Percentiles rank a stretch among this genome's conserved stretches.
phyloP scores from a whole-genome alignment of 257 asterid species.

The Ligustrum vulgare region DNA sequence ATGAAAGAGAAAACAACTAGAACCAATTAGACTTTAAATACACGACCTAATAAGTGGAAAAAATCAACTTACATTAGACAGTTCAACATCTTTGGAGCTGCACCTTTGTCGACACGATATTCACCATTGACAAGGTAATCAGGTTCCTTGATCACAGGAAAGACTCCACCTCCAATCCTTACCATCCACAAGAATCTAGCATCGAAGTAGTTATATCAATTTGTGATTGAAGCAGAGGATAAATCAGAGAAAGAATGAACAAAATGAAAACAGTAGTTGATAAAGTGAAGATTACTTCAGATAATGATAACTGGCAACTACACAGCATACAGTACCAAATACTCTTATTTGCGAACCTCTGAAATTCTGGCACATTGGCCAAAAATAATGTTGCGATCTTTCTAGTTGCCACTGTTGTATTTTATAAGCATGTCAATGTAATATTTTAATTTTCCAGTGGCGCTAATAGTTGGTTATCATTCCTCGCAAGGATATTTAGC shows the following conservation, averaged over 20 bases:
- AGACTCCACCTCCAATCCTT: slow-evolving; percentile 97
- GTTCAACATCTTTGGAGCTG: slow-evolving; percentile 96
- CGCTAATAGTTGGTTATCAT: not conserved
- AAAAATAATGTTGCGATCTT: not conserved
- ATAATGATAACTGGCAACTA: not conserved
- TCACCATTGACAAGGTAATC: slow-evolving; percentile 99
- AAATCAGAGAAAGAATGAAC: not conserved
- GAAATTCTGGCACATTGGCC: not conserved
- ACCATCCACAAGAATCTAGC: slow-evolving; percentile 98
- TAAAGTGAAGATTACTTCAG: not conserved
- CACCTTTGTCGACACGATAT: slow-evolving; percentile 98
- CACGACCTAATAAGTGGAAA: not conserved
- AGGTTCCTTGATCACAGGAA: slow-evolving; percentile 94
- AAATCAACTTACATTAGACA: slow-evolving; percentile 81
- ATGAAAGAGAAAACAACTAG: slow-evolving; percentile 2
- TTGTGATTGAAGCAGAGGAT: slow-evolving; percentile 3
- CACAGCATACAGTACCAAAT: not conserved
- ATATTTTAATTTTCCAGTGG: not conserved
- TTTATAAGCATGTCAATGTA: slow-evolving; percentile 4
- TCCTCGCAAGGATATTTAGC: not conserved
- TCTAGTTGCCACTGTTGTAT: not conserved
- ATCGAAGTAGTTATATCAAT: slow-evolving; percentile 28
- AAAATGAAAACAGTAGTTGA: not conserved
- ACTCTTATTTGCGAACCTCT: not conserved
- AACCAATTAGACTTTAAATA: not conserved